Base-by-base conservation (phyloP, 164 flowering plant species). In the Cinnamomum micranthum region DNA sequence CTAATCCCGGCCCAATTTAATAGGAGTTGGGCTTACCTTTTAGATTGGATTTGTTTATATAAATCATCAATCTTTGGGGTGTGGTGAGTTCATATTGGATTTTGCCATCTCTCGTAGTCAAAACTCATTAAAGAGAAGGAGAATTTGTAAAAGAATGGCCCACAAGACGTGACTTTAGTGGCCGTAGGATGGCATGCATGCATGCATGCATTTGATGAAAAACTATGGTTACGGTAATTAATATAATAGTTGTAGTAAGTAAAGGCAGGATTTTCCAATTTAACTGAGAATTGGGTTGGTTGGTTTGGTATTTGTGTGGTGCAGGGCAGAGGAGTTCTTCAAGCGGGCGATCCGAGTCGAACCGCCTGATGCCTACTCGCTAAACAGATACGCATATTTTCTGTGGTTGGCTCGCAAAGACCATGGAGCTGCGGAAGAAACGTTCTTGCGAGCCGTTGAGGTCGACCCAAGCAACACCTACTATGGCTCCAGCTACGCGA, bases 311-410 rank as follows among this genome's bases (percentile, higher is more conserved):
- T 19, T 67, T 1, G 41, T 6, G 28, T 69, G 27, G 65, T 80
- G 74, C 92, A 95, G 99, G 81, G 98, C 99, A 20, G 99, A 93
- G 35, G 91, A 90, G 47, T 93, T 90, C 81, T 95, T 95, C 81
- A 89, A 91, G 85, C 79, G 84, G 58, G 98, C 99, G 20, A 69
- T 77, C 2, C 35, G 28, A 22, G 82, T 85, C 69, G 85, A 86
- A 67, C 92, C 92, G 17, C 74, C 84, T 19, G 98, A 95, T 75
- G 93, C 97, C 2, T 97, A 91, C 79, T 87, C 93, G 3, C 70
- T 80, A 72, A 87, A 77, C 82, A 85, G 87, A 67, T 95, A 90
- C 67, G 99, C 97, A 0, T 78, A 33, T 51, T 95, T 93, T 82
- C 72, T 95, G 73, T 95, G 99, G 99, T 20, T 68, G 52, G 93